Evolutionary conservation across 139 green algal species (phyloP).

Genomic region (Chlamydomonas applanata): DNA sequence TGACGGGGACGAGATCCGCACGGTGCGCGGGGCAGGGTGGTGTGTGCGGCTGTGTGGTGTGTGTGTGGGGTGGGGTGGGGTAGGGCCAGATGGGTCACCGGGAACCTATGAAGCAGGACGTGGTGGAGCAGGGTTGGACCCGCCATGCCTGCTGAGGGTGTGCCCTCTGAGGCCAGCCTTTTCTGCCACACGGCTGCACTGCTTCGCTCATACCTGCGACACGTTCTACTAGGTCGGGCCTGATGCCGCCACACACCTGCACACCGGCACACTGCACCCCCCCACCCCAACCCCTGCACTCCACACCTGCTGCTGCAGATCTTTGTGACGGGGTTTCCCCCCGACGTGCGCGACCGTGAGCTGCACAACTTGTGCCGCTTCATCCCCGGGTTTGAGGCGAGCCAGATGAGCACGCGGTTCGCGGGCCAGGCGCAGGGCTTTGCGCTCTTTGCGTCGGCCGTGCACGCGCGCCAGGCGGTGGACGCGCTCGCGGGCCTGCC

Average conservation of each 20-base stretch:
- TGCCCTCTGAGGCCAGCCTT: too few relatives aligned
- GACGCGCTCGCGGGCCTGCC: constrained; percentile 54
- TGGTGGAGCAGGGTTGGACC: constrained; percentile 5
- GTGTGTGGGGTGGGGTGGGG: too few relatives aligned
- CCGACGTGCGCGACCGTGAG: constrained; percentile 84
- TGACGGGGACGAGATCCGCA: too few relatives aligned
- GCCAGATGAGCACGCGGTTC: constrained; percentile 48
- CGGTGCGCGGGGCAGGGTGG: too few relatives aligned
- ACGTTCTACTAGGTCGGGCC: too few relatives aligned
- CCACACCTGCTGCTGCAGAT: constrained; percentile 34
- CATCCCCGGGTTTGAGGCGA: constrained; percentile 85
- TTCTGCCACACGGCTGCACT: too few relatives aligned
- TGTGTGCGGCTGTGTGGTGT: too few relatives aligned
- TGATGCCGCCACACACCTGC: too few relatives aligned
- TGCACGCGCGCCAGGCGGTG: constrained; percentile 52
- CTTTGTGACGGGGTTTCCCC: constrained; percentile 87
- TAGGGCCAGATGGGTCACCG: not conserved
- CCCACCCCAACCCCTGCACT: too few relatives aligned
- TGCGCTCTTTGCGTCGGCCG: constrained; percentile 64
- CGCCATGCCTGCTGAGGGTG: too few relatives aligned
- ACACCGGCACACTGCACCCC: too few relatives aligned
- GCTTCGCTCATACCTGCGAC: too few relatives aligned
- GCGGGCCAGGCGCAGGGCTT: constrained; percentile 64
- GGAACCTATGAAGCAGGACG: not conserved
- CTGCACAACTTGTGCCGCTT: constrained; percentile 91